Conservation (phyloP, 495 filamentous ascomycete species). For the Clohesyomyces aquaticus region DNA sequence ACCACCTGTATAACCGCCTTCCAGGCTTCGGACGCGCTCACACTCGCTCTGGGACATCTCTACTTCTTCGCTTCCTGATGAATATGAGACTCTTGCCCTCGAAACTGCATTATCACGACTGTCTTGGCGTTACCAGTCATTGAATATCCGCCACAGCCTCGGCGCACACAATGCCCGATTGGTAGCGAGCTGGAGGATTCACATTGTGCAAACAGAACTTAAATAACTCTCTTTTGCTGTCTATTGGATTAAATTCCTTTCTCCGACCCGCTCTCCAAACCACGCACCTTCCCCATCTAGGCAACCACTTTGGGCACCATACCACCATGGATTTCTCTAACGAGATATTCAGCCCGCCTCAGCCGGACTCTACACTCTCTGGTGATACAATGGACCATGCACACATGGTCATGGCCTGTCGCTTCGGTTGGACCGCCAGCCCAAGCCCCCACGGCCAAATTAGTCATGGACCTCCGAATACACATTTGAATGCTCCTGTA, state of each 20-base stretch:
- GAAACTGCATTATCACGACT: background rate
- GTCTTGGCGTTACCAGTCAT: constrained; percentile 2
- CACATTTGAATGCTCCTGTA: background rate
- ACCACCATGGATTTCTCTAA: constrained; percentile 26
- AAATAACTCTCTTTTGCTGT: constrained; percentile 1
- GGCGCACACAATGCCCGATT: constrained; percentile 5
- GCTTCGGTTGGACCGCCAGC: constrained; percentile 32
- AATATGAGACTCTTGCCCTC: constrained; percentile 2
- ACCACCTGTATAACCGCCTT: background rate
- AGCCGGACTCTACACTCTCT: constrained; percentile 7
- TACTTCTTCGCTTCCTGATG: background rate
- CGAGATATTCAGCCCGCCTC: background rate
- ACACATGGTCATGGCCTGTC: constrained; percentile 18
- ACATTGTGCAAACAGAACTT: constrained; percentile 1
- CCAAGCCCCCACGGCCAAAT: background rate
- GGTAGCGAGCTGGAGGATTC: background rate
- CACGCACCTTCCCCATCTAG: background rate
- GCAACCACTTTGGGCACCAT: background rate
- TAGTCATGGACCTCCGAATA: background rate
- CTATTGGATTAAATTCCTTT: constrained; percentile 12
- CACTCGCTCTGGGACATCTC: background rate
- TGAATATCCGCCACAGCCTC: constrained; percentile 2
- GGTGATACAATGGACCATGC: constrained; percentile 26
- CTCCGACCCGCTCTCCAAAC: background rate
- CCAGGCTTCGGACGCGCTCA: background rate